Percentiles rank a stretch among this genome's conserved stretches.
Conservation (phyloP, 1,139 yeast genomes). For the Lodderomyces metapsilosis region DNA sequence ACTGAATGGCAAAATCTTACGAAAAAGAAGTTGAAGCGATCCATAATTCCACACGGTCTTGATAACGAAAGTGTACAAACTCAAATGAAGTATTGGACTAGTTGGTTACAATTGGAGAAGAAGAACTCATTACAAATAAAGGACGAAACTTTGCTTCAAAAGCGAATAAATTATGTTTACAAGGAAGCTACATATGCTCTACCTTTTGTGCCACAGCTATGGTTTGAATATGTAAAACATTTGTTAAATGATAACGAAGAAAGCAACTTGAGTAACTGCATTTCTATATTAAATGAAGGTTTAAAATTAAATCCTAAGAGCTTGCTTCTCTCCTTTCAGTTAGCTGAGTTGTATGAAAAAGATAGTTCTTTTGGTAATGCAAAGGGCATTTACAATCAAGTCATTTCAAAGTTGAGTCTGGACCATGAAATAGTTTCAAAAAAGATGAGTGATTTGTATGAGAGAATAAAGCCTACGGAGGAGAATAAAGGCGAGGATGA, state of each 20-base stretch:
- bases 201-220: slow-evolving; percentile 76
- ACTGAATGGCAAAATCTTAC: slow-evolving; percentile 65
- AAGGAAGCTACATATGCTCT: slow-evolving; percentile 68
- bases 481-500: slow-evolving; percentile 13
- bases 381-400: slow-evolving; percentile 47
- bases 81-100: slow-evolving; percentile 59
- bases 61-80: slow-evolving; percentile 20
- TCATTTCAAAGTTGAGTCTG: slow-evolving; percentile 42
- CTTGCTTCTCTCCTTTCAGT: slow-evolving; percentile 61
- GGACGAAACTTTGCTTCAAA: slow-evolving; percentile 45
- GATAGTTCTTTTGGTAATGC: slow-evolving; percentile 54
- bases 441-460: slow-evolving; percentile 25
- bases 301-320: slow-evolving; percentile 69
- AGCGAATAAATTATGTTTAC: slow-evolving; percentile 72
- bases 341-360: slow-evolving; percentile 70
- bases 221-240: slow-evolving; percentile 64
- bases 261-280: slow-evolving; percentile 30
- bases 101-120: slow-evolving; percentile 81
- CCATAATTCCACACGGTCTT: slow-evolving; percentile 31
- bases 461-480: slow-evolving; percentile 12
- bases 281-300: slow-evolving; percentile 54
- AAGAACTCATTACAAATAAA: slow-evolving; percentile 64
- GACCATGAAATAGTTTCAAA: slow-evolving; percentile 28
- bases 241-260: slow-evolving; percentile 33
- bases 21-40: slow-evolving; percentile 37